phyloP scores from a whole-genome alignment of 1,284 basidiomycete species.

The Boletellus dicymbophilus region DNA sequence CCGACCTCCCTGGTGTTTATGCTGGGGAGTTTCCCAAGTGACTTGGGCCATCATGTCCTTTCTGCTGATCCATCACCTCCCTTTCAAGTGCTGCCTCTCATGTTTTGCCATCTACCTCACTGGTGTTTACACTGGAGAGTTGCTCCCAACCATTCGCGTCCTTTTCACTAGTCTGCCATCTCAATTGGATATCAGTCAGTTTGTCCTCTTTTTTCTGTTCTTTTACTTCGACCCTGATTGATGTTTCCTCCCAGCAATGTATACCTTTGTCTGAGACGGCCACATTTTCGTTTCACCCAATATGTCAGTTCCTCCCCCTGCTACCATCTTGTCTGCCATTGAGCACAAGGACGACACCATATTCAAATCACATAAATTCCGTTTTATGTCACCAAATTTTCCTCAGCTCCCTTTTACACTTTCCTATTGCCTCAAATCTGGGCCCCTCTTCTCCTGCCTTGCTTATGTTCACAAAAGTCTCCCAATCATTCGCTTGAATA shows the following conservation, averaged over 20 bases:
- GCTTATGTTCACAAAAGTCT: neutral
- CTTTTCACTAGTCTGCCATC: too few relatives aligned
- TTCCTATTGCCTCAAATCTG: neutral
- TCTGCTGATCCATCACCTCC: too few relatives aligned
- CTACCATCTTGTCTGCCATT: neutral
- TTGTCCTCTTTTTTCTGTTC: too few relatives aligned
- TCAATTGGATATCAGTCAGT: too few relatives aligned
- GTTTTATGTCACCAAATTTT: conserved; percentile 1
- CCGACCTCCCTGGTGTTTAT: too few relatives aligned
- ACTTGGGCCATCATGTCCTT: too few relatives aligned
- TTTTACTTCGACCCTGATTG: neutral
- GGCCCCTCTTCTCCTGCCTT: conserved; percentile 10
- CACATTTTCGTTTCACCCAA: conserved; percentile 2
- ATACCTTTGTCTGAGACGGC: conserved; percentile 1
- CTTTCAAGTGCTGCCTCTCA: too few relatives aligned
- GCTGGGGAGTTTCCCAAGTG: too few relatives aligned
- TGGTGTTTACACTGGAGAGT: too few relatives aligned
- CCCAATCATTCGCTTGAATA: neutral
- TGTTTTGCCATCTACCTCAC: too few relatives aligned
- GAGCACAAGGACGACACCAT: neutral
- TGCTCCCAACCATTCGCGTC: too few relatives aligned
- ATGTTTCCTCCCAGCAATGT: neutral
- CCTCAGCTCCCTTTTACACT: conserved; percentile 6
- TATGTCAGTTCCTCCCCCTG: neutral
- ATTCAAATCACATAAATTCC: neutral